Evolutionary conservation across 441 rosid species (phyloP).

Genomic region (Populus hybrid): DNA sequence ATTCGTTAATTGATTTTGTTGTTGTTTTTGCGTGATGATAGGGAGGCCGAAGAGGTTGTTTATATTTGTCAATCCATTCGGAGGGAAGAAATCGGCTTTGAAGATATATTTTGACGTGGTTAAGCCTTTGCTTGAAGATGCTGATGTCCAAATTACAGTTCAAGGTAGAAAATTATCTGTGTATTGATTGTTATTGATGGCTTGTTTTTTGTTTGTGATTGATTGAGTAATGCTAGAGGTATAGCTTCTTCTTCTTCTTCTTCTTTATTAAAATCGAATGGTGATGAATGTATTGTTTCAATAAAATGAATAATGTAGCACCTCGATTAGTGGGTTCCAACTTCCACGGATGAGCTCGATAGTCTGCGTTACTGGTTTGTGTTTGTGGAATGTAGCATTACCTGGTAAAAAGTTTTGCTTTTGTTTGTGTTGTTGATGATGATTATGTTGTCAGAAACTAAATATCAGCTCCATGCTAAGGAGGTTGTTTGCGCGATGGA

Average conservation of each 20-base stretch:
- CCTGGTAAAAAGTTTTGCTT: background rate
- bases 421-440: background rate
- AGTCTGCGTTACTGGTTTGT: background rate
- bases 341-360: background rate
- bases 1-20: background rate
- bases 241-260: background rate
- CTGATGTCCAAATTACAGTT: constrained; percentile 52
- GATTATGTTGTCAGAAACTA: constrained; percentile 56
- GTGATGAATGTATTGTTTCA: background rate
- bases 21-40: constrained; percentile 11
- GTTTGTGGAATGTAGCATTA: background rate
- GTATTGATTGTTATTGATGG: background rate
- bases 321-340: background rate
- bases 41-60: constrained; percentile 79
- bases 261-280: background rate
- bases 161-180: constrained; percentile 46
- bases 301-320: background rate
- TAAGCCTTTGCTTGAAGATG: constrained; percentile 79
- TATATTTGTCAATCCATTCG: constrained; percentile 77
- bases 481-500: constrained; percentile 56
- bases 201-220: background rate
- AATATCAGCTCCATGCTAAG: constrained; percentile 77
- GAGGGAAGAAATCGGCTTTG: constrained; percentile 72
- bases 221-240: background rate
- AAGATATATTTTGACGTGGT: constrained; percentile 62